These are phyloP conservation scores for Coccomyxa sp. DNA, from an alignment of 139 green algal genomes.

Conservation along the genomic window DNA sequence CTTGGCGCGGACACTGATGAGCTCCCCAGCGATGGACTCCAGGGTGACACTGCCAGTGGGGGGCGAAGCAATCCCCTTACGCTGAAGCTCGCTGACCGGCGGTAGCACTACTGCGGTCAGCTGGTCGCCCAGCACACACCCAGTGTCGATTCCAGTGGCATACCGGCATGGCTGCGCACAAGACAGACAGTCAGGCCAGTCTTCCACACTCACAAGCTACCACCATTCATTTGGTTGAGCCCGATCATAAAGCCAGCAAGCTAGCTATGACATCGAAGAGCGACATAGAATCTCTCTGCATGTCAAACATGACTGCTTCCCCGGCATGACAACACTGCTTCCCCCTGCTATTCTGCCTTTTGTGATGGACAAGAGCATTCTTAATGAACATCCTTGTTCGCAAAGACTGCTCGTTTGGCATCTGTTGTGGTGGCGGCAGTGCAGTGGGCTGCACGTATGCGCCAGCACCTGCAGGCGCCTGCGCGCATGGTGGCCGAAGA, in stretches of 20 bases:
- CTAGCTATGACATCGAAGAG: neutral
- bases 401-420: neutral
- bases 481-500: conserved; percentile 68
- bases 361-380: neutral
- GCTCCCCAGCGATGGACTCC: neutral
- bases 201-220: neutral
- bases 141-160: conserved; percentile 73
- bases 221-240: neutral
- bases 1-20: neutral
- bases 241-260: neutral
- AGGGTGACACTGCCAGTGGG: neutral
- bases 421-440: too few species aligned
- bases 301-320: neutral
- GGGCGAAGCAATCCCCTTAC: neutral
- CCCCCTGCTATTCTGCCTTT: neutral
- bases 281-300: neutral
- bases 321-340: neutral
- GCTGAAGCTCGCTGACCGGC: conserved; percentile 18
- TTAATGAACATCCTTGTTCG: neutral
- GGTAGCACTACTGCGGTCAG: conserved; percentile 67
- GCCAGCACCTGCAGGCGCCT: conserved; percentile 47
- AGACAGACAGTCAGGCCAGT: neutral
- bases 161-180: neutral
- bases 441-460: too few species aligned
- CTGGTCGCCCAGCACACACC: conserved; percentile 63